A percentile compares a stretch with the other conserved stretches of the same genome.
Conservation (phyloP, 2,329 filamentous ascomycete species). For the Harringtonia lauricola region DNA sequence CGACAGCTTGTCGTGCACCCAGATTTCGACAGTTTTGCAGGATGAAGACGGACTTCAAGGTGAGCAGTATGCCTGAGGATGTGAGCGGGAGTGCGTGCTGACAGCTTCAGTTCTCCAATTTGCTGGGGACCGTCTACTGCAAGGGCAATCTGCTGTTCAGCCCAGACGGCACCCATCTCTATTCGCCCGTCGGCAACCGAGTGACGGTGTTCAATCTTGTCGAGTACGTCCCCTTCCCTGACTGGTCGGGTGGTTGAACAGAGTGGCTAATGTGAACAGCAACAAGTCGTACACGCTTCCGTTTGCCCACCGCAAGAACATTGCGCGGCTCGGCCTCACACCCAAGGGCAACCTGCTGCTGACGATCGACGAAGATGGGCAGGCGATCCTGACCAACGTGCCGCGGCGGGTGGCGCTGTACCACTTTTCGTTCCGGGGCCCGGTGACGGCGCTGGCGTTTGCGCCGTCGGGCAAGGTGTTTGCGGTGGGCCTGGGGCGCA, state of each 20-base stretch:
- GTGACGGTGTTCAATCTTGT: slow-evolving; percentile 94
- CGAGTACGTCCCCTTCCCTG: slow-evolving; percentile 51
- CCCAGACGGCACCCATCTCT: slow-evolving; percentile 88
- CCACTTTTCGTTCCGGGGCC: slow-evolving; percentile 87
- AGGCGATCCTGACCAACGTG: slow-evolving; percentile 86
- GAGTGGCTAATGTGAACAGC: slow-evolving; percentile 30
- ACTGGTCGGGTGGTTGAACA: too few species aligned
- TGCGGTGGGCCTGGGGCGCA: slow-evolving; percentile 74
- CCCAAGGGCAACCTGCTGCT: slow-evolving; percentile 87
- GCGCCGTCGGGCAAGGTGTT: slow-evolving; percentile 87
- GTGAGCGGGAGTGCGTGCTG: background rate
- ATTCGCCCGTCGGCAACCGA: slow-evolving; percentile 92
- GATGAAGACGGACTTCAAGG: slow-evolving; percentile 99
- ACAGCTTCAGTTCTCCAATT: slow-evolving; percentile 76
- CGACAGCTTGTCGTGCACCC: too few species aligned
- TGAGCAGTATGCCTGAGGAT: slow-evolving; percentile 20
- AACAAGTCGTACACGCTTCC: slow-evolving; percentile 81
- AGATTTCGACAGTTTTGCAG: too few species aligned
- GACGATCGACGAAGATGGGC: slow-evolving; percentile 87
- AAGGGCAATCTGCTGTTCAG: slow-evolving; percentile 96
- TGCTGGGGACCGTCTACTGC: slow-evolving; percentile 96
- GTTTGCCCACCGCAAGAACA: slow-evolving; percentile 91
- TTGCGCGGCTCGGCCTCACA: slow-evolving; percentile 75
- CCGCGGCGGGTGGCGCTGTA: slow-evolving; percentile 78
- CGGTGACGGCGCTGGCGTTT: slow-evolving; percentile 75